Evolutionary conservation across 2,329 filamentous ascomycete species (phyloP), one percentile per base, ranked within the genome.

Genomic region (Botrytis fragariae): DNA sequence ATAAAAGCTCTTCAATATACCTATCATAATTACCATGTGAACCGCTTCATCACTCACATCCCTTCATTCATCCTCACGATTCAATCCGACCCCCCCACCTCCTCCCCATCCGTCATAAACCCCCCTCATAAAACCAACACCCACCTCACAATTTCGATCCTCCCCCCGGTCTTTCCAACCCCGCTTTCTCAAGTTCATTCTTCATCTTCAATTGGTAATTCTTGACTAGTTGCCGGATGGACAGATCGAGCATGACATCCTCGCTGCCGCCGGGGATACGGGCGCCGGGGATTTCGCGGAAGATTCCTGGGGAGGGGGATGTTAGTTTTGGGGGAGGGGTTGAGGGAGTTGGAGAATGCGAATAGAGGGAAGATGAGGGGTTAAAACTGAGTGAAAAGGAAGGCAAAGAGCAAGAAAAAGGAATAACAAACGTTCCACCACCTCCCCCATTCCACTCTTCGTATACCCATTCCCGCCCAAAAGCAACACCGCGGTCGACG

Each of bases 391-490:
- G 8, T 2, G 7, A 45, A 45, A 20, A 9, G 7, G 20, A 45
- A 22, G 7, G 20, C 18, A 22, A 16, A 42, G 37, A 39, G 12
- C 3, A 25, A n/a, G 3, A 3, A 16, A n/a, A n/a, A 51, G 39
- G 14, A 71, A 37, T 45, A 67, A 88, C 87, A 85, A 84, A 88
- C 90, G 88, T 81, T 94, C 91, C 45, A 89, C 86, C 75, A 93
- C 83, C 81, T 93, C 91, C 32, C 92, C 92, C 81, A 91, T 89
- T 0, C 92, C 92, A 20, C 86, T 87, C 75, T 86, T 87, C 0
- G 92, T 93, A 77, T 89, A 93, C 0, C 92, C 92, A 79, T 91
- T 92, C 3, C 92, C 92, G 5, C 92, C 92, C 80, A 94, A 93
- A 37, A 94, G 81, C 72, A 94, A 81, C 64, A 93, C 87, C 0